phyloP scores from a whole-genome alignment of 1,284 basidiomycete species.

The Sporisorium exsertum region DNA sequence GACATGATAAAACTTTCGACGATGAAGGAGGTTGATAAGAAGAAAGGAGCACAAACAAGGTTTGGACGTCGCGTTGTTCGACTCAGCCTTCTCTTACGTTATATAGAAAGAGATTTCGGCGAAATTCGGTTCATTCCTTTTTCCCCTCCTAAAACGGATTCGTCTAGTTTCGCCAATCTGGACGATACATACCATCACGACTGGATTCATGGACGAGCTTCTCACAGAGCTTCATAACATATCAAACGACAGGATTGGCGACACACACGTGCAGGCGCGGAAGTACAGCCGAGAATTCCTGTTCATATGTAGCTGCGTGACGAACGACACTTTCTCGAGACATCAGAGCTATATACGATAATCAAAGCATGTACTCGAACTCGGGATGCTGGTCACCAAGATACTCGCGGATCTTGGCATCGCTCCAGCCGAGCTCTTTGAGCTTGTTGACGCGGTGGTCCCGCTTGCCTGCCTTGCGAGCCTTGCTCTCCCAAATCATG shows the following conservation, averaged over 20 bases:
- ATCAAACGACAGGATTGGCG: background rate
- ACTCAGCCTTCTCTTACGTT: conserved; percentile 16
- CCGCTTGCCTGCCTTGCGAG: conserved; percentile 49
- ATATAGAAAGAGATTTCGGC: background rate
- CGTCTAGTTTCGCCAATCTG: too few species aligned
- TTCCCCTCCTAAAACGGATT: background rate
- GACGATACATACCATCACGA: too few species aligned
- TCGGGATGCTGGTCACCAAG: conserved; percentile 63
- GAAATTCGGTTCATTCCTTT: background rate
- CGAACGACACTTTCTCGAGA: too few species aligned
- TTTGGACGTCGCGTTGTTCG: conserved; percentile 20
- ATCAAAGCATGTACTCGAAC: conserved; percentile 50
- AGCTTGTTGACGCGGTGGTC: conserved; percentile 51
- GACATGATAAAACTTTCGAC: conserved; percentile 24
- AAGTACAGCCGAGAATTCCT: too few species aligned
- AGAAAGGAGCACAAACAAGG: background rate
- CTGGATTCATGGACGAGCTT: too few species aligned
- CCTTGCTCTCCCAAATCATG: conserved; percentile 51
- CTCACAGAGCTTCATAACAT: background rate
- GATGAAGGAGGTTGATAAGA: background rate
- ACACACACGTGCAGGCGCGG: too few species aligned
- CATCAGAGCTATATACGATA: conserved; percentile 2
- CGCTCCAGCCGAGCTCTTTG: conserved; percentile 41
- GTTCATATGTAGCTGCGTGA: too few species aligned
- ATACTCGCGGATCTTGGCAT: conserved; percentile 54